Conservation (phyloP, 2,329 filamentous ascomycete genomes). For the Pestalotiopsis sp. region DNA sequence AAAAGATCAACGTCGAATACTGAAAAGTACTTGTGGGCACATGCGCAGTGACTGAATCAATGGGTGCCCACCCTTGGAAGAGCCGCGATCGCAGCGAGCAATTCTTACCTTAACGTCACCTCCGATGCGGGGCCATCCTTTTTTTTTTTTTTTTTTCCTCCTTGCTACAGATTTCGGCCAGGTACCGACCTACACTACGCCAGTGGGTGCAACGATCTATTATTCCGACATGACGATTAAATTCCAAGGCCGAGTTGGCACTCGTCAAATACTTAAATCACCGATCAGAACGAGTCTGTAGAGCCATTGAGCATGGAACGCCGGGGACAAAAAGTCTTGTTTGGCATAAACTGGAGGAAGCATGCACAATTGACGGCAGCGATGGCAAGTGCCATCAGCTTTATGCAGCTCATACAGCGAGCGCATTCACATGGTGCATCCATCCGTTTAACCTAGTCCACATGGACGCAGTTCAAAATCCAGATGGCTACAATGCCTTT, state of each 20-base stretch:
- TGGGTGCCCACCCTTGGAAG: background rate
- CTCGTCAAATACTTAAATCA: too few species aligned
- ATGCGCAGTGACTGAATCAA: background rate
- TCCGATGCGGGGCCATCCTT: constrained; percentile 9
- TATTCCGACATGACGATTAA: background rate
- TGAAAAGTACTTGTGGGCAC: background rate
- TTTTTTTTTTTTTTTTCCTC: background rate
- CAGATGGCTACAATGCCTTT: background rate
- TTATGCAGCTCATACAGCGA: too few species aligned
- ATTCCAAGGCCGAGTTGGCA: background rate
- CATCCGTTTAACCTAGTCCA: background rate
- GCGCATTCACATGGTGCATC: too few species aligned
- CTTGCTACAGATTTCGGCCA: background rate
- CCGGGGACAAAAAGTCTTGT: background rate
- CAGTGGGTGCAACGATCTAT: background rate
- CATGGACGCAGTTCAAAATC: background rate
- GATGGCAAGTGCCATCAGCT: too few species aligned
- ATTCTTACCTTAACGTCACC: background rate
- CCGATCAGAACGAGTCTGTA: too few species aligned
- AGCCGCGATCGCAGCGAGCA: constrained; percentile 7
- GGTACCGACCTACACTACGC: background rate
- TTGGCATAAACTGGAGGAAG: too few species aligned
- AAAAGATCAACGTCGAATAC: background rate
- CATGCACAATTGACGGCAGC: too few species aligned
- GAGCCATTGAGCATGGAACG: background rate